Evolutionary conservation across 2,329 filamentous ascomycete species (phyloP).

Genomic region (Rhynchosporium graminicola): DNA sequence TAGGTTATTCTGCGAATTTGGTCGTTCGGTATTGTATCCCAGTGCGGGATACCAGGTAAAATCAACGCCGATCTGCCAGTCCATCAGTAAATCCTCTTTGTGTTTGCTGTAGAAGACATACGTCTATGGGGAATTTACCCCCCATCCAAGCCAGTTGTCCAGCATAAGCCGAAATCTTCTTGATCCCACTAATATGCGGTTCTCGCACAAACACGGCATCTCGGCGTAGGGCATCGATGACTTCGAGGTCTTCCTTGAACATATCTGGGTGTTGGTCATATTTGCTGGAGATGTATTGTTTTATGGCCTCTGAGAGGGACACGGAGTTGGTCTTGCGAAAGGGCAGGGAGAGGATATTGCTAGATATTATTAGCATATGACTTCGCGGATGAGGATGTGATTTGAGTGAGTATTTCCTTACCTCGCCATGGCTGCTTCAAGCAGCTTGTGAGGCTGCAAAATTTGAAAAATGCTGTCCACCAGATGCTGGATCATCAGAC

Average conservation of each 20-base stretch:
- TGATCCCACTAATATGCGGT: conserved; percentile 81
- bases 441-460: neutral
- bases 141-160: conserved; percentile 91
- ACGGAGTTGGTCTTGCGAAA: conserved; percentile 84
- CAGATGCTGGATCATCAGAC: neutral
- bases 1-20: conserved; percentile 65
- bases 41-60: conserved; percentile 96
- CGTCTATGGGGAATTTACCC: conserved; percentile 95
- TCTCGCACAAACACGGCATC: conserved; percentile 90
- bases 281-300: conserved; percentile 94
- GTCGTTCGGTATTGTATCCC: conserved; percentile 82
- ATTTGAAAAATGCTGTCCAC: neutral
- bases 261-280: conserved; percentile 99
- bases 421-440: conserved; percentile 11
- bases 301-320: conserved; percentile 78
- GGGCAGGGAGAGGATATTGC: conserved; percentile 50
- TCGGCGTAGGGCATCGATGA: conserved; percentile 78
- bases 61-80: conserved; percentile 77
- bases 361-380: conserved; percentile 20
- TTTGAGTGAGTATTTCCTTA: neutral
- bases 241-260: conserved; percentile 85
- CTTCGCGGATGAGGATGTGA: neutral
- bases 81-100: conserved; percentile 19
- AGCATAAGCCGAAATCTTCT: conserved; percentile 86
- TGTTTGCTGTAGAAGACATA: conserved; percentile 45